Conservation (phyloP, 2,329 filamentous ascomycete genomes). For the Penicillium glabrum region DNA sequence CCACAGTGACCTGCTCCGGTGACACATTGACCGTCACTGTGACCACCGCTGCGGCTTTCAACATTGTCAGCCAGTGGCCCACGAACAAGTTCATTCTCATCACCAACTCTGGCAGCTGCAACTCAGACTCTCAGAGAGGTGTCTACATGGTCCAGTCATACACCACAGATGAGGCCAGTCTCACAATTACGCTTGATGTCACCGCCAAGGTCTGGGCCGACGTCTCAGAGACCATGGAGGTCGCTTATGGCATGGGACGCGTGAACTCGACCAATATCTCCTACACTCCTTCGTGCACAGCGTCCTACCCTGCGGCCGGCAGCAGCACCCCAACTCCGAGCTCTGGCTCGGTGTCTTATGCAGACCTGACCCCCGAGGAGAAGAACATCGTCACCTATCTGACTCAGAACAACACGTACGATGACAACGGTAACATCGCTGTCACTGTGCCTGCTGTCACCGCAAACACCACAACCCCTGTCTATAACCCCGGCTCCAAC, state of each 20-base stretch:
- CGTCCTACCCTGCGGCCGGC: background rate
- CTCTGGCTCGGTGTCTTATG: background rate
- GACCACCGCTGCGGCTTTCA: background rate
- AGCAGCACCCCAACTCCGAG: background rate
- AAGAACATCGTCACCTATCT: background rate
- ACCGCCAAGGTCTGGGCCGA: background rate
- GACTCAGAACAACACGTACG: background rate
- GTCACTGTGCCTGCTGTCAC: background rate
- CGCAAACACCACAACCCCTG: background rate
- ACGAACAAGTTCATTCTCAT: background rate
- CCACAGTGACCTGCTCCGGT: background rate
- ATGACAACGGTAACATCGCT: background rate
- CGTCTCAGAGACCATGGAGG: background rate
- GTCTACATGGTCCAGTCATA: background rate
- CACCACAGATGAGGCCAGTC: background rate
- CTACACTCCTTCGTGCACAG: background rate
- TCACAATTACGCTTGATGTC: background rate
- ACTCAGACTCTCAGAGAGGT: background rate
- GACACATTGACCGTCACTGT: background rate
- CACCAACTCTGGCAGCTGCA: background rate
- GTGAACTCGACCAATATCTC: background rate
- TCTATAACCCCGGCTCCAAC: background rate
- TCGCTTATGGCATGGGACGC: background rate
- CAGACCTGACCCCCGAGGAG: background rate
- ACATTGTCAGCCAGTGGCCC: background rate